Base-by-base conservation (phyloP, 2,329 filamentous ascomycete genomes). In the Scedosporium dehoogii region DNA sequence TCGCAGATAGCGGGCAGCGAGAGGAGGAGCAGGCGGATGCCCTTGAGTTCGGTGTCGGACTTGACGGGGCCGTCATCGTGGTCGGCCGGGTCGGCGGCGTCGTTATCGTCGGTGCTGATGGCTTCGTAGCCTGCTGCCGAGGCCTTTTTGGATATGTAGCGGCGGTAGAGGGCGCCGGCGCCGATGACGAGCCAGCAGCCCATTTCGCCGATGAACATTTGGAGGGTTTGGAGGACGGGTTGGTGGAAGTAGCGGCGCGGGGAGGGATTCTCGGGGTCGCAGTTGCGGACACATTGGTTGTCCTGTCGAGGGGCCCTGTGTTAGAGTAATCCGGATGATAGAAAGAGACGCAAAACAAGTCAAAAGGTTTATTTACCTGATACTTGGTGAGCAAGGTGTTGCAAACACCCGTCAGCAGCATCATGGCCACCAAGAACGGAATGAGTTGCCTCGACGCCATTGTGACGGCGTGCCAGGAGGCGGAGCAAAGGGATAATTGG, bases 141-240 rank as follows among this genome's bases (percentile, higher is more conserved):
- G 62, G 70, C 79, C 67, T 67, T 75, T 67, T 75, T 78, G 55
- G 77, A 75, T 56, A 76, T 68, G 68, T 83, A 83, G 65, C 81
- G 83, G 58, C 81, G 79, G 74, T 89, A 90, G 2, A 93, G 75
- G 23, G 83, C 79, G 71, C 89, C 86, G 59, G 83, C 70, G 23
- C 88, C 86, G 53, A 97, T 83, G 61, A 99, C 91, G 14, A 97
- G 82, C 92, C 93, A 99, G 79, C 92, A 96, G 66, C 92, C 93
- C 82, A 91, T 89, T 74, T 99, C 94, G 62, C 94, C 94, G 65
- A 97, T 83, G 73, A 99, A 99, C 94, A 99, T 99, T 74, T 97
- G 94, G 1, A 91, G 86, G 66, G 94, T 97, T 74, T 99, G 94
- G 62, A 97, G 86, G 60, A 99, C 92, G 18, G 94, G 94, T 73